Conservation (phyloP, 2,329 filamentous ascomycete species). For the Pleoardoris graminearum region DNA sequence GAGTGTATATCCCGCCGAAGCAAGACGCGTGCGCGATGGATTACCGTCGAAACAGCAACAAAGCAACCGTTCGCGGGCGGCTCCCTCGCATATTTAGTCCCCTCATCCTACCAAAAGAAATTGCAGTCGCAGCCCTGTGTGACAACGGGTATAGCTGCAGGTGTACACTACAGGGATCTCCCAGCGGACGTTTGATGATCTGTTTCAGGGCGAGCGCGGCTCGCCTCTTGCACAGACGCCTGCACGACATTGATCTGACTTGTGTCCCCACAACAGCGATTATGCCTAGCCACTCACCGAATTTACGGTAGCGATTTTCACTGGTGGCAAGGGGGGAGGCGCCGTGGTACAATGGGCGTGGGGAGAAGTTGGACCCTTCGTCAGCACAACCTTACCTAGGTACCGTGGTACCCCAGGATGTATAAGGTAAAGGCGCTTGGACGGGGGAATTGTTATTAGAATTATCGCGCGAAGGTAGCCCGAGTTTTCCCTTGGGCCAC, state of each 20-base stretch:
- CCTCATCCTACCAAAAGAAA: slow-evolving; percentile 1
- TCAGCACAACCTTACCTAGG: too few relatives aligned
- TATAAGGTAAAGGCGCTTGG: too few relatives aligned
- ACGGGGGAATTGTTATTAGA: too few relatives aligned
- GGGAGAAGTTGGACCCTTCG: too few relatives aligned
- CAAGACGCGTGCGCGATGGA: neutral
- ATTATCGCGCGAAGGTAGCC: neutral
- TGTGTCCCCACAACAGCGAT: neutral
- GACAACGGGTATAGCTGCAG: neutral
- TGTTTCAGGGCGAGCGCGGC: slow-evolving; percentile 2
- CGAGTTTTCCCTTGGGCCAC: too few relatives aligned
- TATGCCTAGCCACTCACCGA: neutral
- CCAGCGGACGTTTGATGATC: slow-evolving; percentile 7
- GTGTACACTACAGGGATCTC: slow-evolving; percentile 3
- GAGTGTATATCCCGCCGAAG: neutral
- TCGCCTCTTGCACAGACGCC: neutral
- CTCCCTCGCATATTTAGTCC: slow-evolving; percentile 5
- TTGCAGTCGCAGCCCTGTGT: neutral
- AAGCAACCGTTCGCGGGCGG: neutral
- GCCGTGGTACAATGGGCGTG: too few relatives aligned
- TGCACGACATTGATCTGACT: slow-evolving; percentile 1
- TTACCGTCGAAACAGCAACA: slow-evolving; percentile 4
- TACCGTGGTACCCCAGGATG: too few relatives aligned
- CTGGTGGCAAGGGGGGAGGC: neutral
- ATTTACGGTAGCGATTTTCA: slow-evolving; percentile 2